Evolutionary conservation across 371 early-diverging fungal genomes (phyloP).

Genomic region (Vavraia culicis): DNA sequence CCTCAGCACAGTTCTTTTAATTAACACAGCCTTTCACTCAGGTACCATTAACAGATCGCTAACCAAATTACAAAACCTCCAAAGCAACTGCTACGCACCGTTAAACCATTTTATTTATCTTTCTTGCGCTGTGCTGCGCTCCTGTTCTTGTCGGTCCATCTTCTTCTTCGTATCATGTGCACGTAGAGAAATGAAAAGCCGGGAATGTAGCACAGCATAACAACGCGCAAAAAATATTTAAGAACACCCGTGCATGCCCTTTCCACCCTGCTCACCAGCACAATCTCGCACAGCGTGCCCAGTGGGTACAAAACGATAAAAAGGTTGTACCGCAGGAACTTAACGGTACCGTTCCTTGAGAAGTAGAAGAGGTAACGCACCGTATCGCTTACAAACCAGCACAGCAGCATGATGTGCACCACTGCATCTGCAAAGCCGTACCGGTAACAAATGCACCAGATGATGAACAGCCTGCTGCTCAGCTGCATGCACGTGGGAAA

Average conservation of each 20-base stretch:
- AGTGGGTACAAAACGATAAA: constrained; percentile 27
- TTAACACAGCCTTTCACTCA: too few species aligned
- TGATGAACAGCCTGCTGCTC: constrained; percentile 14
- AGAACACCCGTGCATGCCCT: not conserved
- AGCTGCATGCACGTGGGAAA: constrained; percentile 25
- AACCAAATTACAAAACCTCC: too few species aligned
- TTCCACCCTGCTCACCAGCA: not conserved
- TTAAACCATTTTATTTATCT: too few species aligned
- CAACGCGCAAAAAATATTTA: not conserved
- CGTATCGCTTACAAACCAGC: constrained; percentile 26
- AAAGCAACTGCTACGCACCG: too few species aligned
- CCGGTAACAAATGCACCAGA: constrained; percentile 18
- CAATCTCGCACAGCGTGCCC: constrained; percentile 18
- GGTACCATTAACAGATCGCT: too few species aligned
- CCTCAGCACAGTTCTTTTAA: too few species aligned
- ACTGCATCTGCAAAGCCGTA: constrained; percentile 1
- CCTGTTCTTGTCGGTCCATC: constrained; percentile 1
- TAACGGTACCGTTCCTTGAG: constrained; percentile 6
- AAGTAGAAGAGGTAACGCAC: constrained; percentile 29
- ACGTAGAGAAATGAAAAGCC: constrained; percentile 7
- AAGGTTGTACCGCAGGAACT: constrained; percentile 21
- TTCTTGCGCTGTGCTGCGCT: too few species aligned
- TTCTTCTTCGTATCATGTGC: constrained; percentile 22
- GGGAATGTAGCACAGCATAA: constrained; percentile 9
- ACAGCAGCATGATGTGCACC: constrained; percentile 11